Base-by-base conservation (phyloP, 2,329 filamentous ascomycete species). In the Paraconiothyrium brasiliense region DNA sequence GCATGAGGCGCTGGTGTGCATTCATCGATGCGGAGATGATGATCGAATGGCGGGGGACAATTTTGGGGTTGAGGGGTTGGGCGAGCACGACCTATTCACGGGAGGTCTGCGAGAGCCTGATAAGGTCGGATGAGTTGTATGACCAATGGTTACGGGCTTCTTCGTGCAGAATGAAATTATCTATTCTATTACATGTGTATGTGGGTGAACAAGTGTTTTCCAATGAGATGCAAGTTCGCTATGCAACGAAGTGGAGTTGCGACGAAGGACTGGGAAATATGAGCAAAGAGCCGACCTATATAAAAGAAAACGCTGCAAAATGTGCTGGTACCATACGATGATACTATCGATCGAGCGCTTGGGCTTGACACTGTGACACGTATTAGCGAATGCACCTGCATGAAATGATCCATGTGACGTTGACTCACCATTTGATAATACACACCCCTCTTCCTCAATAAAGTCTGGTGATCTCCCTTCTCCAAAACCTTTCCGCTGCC, bases 341-440 rank as follows among this genome's bases (percentile, higher is more conserved):
- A 22, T 54, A 47, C 27, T 46, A 78, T 7, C 72, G 71, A 65
- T 79, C 76, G 56, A 79, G 64, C 58, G 77, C 77, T 57, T 79
- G 77, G 14, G 76, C 74, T 62, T 78, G 76, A 64, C 77, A 79
- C 74, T 76, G 46, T 24, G 27, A 8, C 2, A 54, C 13, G 34
- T 4, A 50, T 73, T 61, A 71, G 69, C 60, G 16, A 16, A n/a
- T 39, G 44, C 44, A 10, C 27, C 20, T 39, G 44, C 44, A 10
- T 32, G 22, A 27, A 30, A 10, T 16, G 9, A 6, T 6, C 14
- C 30, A n/a, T 0, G n/a, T 1, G 11, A n/a, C 6, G 4, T 8
- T 11, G 11, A 55, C 72, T 65, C 37, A 74, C 72, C 75, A 78
- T 78, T 57, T 76, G 74, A 66, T 71, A 78, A 61, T 78, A 78